Percentiles rank a stretch among this genome's conserved stretches.
phyloP scores from a whole-genome alignment of 495 filamentous ascomycete genomes.

The Podospora pseudoanserina region DNA sequence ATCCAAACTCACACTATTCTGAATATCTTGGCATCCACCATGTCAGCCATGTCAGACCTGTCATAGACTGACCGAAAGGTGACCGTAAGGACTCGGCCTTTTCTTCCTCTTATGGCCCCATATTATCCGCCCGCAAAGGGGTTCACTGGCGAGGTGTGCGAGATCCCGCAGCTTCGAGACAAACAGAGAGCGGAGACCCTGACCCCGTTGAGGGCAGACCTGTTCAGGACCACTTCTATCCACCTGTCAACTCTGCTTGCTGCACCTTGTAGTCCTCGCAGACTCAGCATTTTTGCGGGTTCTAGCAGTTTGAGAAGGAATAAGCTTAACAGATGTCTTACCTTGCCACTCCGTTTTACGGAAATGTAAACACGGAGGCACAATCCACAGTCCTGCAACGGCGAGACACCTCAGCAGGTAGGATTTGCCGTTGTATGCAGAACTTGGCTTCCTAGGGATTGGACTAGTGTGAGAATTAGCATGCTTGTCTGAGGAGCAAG shows the following conservation, averaged over 20 bases:
- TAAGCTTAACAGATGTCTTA: no score
- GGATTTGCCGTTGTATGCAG: neutral
- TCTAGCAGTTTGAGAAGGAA: no score
- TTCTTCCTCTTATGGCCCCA: neutral
- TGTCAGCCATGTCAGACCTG: neutral
- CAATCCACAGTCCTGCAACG: neutral
- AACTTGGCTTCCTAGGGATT: neutral
- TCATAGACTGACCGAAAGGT: neutral
- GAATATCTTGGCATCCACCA: neutral
- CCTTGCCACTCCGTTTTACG: neutral
- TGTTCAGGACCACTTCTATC: neutral
- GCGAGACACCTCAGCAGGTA: neutral
- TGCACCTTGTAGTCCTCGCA: no score
- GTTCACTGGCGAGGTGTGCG: neutral
- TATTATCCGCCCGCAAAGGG: neutral
- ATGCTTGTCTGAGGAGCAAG: neutral
- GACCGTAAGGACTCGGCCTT: neutral
- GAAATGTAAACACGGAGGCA: neutral
- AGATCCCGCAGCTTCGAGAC: neutral
- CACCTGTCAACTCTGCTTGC: neutral
- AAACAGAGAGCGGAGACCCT: neutral
- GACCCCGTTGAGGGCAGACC: neutral
- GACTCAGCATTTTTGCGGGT: neutral
- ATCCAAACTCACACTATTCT: neutral
- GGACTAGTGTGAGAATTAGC: neutral